Conservation (phyloP, 1,284 basidiomycete species). For the Cystobasidium slooffiae region DNA sequence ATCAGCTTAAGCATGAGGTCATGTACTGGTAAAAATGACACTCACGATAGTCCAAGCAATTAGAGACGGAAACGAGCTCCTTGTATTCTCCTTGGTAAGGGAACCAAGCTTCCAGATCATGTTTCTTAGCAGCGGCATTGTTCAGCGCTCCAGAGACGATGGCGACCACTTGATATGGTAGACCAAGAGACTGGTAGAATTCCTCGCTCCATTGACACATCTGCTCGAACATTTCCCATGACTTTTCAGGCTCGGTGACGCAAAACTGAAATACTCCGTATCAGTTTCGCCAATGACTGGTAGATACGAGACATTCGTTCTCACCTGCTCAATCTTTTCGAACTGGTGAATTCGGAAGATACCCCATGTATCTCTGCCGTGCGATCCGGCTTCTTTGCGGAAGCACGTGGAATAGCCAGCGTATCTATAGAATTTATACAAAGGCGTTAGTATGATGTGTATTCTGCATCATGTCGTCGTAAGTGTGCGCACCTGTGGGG, state of each 20-base stretch:
- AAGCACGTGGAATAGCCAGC: constrained; percentile 88
- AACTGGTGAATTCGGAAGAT: constrained; percentile 99
- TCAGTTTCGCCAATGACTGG: background rate
- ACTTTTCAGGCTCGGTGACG: constrained; percentile 90
- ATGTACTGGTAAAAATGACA: constrained; percentile 55
- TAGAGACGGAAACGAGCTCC: constrained; percentile 65
- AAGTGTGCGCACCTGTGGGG: constrained; percentile 76
- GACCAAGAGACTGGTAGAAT: constrained; percentile 91
- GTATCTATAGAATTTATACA: constrained; percentile 64
- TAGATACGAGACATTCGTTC: constrained; percentile 33
- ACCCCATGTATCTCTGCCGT: constrained; percentile 98
- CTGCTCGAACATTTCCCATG: constrained; percentile 88
- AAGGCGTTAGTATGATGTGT: constrained; percentile 52
- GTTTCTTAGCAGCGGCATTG: constrained; percentile 95
- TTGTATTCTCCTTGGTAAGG: constrained; percentile 96
- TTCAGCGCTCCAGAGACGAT: constrained; percentile 97
- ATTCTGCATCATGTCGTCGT: background rate
- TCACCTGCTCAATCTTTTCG: constrained; percentile 87
- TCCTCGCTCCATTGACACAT: constrained; percentile 90
- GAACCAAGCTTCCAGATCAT: constrained; percentile 98
- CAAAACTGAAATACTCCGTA: constrained; percentile 69
- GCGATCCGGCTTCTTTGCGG: constrained; percentile 96
- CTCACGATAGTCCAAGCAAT: constrained; percentile 61
- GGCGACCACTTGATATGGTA: constrained; percentile 91
- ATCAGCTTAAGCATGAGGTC: constrained; percentile 85